Base-by-base conservation (phyloP, 2,329 filamentous ascomycete species). In the Botryotinia convoluta region DNA sequence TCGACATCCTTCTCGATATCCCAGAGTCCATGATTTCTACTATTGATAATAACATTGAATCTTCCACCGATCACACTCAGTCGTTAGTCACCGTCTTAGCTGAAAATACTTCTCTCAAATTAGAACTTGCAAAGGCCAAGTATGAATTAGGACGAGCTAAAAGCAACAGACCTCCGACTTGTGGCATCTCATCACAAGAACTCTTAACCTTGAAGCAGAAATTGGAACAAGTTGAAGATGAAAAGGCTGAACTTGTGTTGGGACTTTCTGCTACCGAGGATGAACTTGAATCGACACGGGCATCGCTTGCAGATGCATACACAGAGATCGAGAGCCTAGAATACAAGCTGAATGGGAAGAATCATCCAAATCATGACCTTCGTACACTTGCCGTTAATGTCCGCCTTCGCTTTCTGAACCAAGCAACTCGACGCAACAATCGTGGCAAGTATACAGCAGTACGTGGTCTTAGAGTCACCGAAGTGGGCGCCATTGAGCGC, bases 81-180 rank as follows among this genome's bases (percentile, higher is more conserved):
- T 20, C 32, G 6, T 8, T 16, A 67, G 7, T 16, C 35, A 5
- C 9, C 26, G 14, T 32, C 6, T 51, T 32, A 2, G 44, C 48
- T n/a, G n/a, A 22, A 7, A 51, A 51, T 51, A 7, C 20, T 44
- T 51, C 6, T 26, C 29, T 65, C 16, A 29, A 64, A 32, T 2
- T 3, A 5, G 1, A 67, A 67, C 44, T 67, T 32, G 4, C 32
- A 10, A 37, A n/a, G 8, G 26, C 22, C 44, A 10, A 51, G 16
- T 22, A n/a, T 4, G 32, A 18, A 16, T 37, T 51, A 29, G 22
- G 0, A 51, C 20, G 3, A 18, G 29, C 10, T 51, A 3, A 1
- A n/a, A n/a, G 26, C 26, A 3, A 4, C 26, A 14, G 4, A 14
- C 0, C 9, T 12, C 2, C 6, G 0, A 26, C 1, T 51, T 1